Conservation (phyloP, 441 rosid genomes). For the Aquilaria agallochum region DNA sequence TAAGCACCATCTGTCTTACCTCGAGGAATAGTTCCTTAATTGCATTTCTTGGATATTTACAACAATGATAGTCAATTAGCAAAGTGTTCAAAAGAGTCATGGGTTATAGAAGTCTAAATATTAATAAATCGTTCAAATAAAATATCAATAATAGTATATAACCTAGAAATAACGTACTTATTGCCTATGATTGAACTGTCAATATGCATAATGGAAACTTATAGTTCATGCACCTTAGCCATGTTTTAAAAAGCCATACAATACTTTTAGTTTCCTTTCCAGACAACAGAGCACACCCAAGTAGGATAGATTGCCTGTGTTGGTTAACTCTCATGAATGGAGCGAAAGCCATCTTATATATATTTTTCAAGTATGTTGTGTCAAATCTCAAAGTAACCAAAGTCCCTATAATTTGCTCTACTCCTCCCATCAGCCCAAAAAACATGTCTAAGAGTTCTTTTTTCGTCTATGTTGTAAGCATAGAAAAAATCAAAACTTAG, state of each 20-base stretch:
- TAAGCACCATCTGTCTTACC: background rate
- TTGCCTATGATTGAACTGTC: background rate
- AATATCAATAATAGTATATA: background rate
- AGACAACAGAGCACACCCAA: background rate
- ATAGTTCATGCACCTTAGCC: slow-evolving; percentile 1
- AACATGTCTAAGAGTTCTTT: background rate
- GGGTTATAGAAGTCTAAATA: background rate
- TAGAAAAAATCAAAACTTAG: background rate
- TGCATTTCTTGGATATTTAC: background rate
- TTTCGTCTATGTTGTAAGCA: background rate
- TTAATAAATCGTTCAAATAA: background rate
- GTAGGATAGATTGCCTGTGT: background rate
- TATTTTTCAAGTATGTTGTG: background rate
- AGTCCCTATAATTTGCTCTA: background rate
- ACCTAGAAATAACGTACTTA: background rate
- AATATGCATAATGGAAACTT: background rate
- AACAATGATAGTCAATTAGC: background rate
- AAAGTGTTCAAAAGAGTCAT: background rate
- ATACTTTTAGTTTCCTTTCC: background rate
- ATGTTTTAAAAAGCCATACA: background rate
- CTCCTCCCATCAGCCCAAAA: background rate
- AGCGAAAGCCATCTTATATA: background rate
- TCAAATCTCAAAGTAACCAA: background rate
- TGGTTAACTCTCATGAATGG: background rate
- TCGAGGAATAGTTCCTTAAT: background rate